Evolutionary conservation across 768 basidiomycete species (phyloP).

Genomic region (Trametes cinnabarina): DNA sequence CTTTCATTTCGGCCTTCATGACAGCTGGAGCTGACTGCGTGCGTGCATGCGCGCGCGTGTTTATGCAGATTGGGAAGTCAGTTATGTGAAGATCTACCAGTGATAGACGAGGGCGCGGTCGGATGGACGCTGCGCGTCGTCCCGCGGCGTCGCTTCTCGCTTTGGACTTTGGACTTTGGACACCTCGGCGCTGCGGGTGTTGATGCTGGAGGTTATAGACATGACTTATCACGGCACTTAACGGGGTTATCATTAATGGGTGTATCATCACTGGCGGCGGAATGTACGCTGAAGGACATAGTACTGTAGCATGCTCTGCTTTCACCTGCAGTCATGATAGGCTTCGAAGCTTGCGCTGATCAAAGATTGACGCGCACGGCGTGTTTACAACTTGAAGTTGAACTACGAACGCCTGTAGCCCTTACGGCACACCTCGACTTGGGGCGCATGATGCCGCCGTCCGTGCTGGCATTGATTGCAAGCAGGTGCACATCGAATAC

Average conservation of each 20-base stretch:
- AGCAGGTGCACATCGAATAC: too few species aligned
- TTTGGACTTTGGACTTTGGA: too few species aligned
- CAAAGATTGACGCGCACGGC: not conserved
- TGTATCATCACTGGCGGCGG: not conserved
- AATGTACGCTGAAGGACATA: not conserved
- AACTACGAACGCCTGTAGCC: not conserved
- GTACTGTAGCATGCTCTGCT: not conserved
- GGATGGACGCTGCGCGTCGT: not conserved
- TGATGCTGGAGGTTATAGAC: not conserved
- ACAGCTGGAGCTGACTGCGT: slow-evolving; percentile 1
- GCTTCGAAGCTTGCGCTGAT: not conserved
- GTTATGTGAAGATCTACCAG: slow-evolving; percentile 72
- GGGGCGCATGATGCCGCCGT: not conserved
- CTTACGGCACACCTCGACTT: not conserved
- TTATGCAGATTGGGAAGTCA: slow-evolving; percentile 82
- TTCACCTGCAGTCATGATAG: too few species aligned
- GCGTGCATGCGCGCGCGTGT: too few species aligned
- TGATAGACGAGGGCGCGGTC: slow-evolving; percentile 1
- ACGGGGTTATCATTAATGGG: not conserved
- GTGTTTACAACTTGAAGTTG: too few species aligned
- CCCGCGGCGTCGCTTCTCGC: not conserved
- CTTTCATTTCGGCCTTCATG: slow-evolving; percentile 4
- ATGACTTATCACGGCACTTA: not conserved
- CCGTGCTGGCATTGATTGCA: too few species aligned
- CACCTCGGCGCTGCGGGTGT: not conserved